Conservation (phyloP, 2,329 filamentous ascomycete species). For the Ophiostoma populinum region DNA sequence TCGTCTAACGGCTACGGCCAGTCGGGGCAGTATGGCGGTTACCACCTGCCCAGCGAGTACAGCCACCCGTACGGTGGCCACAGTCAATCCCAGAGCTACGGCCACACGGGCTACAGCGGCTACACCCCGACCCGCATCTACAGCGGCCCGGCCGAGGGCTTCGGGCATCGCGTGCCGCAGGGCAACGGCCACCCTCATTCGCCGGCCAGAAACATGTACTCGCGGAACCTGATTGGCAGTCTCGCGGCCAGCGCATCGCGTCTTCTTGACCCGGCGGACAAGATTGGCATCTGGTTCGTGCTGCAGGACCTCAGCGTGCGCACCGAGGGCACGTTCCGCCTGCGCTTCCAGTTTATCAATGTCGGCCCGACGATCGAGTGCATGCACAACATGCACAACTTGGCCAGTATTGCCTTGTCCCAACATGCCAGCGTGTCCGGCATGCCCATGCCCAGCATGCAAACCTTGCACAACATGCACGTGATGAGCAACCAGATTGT, state of each 20-base stretch:
- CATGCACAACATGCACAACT: neutral
- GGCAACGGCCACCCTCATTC: constrained; percentile 38
- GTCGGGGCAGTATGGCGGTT: constrained; percentile 17
- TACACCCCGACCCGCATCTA: constrained; percentile 18
- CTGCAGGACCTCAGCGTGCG: constrained; percentile 88
- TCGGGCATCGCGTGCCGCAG: constrained; percentile 19
- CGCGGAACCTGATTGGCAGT: constrained; percentile 84
- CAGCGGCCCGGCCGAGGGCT: constrained; percentile 17
- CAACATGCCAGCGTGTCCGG: constrained; percentile 19
- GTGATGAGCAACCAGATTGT: constrained; percentile 31
- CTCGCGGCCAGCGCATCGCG: constrained; percentile 76
- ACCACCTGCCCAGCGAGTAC: constrained; percentile 12
- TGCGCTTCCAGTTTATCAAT: constrained; percentile 65
- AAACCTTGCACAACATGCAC: too few relatives aligned
- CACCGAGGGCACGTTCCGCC: constrained; percentile 71
- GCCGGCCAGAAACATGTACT: constrained; percentile 92
- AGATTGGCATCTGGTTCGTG: constrained; percentile 90
- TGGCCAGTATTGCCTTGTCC: too few relatives aligned
- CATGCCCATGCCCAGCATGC: constrained; percentile 9
- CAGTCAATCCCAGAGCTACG: too few relatives aligned
- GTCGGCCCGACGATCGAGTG: constrained; percentile 38
- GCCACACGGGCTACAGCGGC: constrained; percentile 8
- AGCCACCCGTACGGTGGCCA: constrained; percentile 9
- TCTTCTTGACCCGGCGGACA: constrained; percentile 60
- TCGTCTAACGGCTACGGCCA: constrained; percentile 15